Percentiles rank a stretch among this genome's conserved stretches.
These are phyloP conservation scores for Ustilago nuda DNA, from an alignment of 1,284 basidiomycete species.

Conservation along the genomic window DNA sequence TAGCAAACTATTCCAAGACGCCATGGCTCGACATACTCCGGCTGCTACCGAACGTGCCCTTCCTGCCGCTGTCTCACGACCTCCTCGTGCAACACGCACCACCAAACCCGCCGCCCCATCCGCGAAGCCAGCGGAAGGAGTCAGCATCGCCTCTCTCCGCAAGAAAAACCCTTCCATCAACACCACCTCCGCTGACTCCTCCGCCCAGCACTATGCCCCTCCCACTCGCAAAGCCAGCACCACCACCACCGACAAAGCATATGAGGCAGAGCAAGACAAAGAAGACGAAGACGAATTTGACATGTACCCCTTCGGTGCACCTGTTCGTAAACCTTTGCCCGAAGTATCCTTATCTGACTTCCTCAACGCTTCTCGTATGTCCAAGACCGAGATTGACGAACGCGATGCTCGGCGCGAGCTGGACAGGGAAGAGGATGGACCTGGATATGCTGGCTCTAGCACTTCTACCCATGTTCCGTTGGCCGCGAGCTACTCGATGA, in stretches of 20 bases:
- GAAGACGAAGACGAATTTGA: conserved; percentile 31
- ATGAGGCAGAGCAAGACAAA: conserved; percentile 16
- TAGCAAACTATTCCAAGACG: not conserved
- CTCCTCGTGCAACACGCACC: conserved; percentile 6
- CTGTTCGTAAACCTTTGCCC: conserved; percentile 1
- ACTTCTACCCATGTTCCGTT: conserved; percentile 20
- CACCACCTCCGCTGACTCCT: not conserved
- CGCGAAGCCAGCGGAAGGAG: conserved; percentile 19
- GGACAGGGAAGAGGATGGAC: conserved; percentile 9
- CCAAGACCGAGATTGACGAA: conserved; percentile 31
- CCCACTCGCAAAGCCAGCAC: conserved; percentile 8
- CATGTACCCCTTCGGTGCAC: conserved; percentile 14
- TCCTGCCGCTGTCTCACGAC: conserved; percentile 6
- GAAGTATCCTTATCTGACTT: conserved; percentile 47
- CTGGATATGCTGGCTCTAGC: conserved; percentile 4
- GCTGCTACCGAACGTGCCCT: not conserved
- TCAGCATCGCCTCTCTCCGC: conserved; percentile 47
- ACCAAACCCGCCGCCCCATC: not conserved
- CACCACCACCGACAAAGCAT: not conserved
- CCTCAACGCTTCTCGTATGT: conserved; percentile 46
- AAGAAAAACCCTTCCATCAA: conserved; percentile 15
- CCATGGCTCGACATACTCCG: not conserved
- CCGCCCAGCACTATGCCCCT: conserved; percentile 21
- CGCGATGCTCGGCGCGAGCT: conserved; percentile 32
- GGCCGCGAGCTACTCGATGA: not conserved